Evolutionary conservation across 345 rosid genomes (phyloP), one percentile per base, ranked within the genome.

Genomic region (Capsella bursapastoris): DNA sequence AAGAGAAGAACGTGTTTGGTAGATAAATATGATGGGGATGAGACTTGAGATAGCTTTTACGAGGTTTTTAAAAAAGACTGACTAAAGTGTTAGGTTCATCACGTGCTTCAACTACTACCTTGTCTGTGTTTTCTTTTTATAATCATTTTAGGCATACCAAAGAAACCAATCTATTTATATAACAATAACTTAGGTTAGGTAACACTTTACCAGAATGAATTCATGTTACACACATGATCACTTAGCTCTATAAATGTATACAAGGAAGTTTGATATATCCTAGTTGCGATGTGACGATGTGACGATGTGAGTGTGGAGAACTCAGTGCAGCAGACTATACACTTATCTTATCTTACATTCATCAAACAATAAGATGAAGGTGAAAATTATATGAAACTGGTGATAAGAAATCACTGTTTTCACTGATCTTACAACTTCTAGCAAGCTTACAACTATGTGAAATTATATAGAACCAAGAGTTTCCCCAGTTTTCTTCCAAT

Each of bases 91-190:
- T 64, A 64, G 56, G 56, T 44, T 40, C 44, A 53, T 53, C 77
- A 73, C 70, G 64, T 73, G 64, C 63, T 63, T 64, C 76, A 72
- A 63, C 76, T 16, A 64, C 76, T 53, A 43, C 25, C 1, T 44
- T 72, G 76, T 72, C 76, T 71, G 6, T 22, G 32, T 32, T 57
- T 69, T 34, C 1, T 28, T 41, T 12, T 7, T 35, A 35, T 15
- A 9, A 5, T 58, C n/a, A 1, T 31, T 13, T 57, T 57, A 13
- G 41, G 7, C 25, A 32, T 57, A 16, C 1, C 5, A 49, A 49
- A 8, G 53, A 15, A 22, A 15, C 52, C 11, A 16, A 48, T 16
- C 22, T 22, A 29, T 16, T 50, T 22, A 29, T 10, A 50, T 50
- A 50, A 22, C 22, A 22, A 50, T 50, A 4, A 50, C 3, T 48